Conservation (phyloP, 2,329 filamentous ascomycete genomes). For the Ascochyta clinopodiicola region DNA sequence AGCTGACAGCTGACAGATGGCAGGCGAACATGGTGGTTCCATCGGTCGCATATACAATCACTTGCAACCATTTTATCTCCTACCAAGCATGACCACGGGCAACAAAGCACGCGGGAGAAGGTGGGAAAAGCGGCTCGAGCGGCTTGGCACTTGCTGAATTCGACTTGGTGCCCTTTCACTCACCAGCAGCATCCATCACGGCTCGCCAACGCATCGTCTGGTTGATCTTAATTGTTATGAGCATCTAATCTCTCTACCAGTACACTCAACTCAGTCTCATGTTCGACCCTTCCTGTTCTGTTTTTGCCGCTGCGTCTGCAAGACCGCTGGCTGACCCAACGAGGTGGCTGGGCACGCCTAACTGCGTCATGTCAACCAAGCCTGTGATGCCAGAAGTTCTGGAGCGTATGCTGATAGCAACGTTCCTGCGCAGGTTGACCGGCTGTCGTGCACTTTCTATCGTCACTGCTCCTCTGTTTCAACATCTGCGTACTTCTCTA, state of each 20-base stretch:
- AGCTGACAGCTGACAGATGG: not conserved
- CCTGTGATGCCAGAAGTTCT: not conserved
- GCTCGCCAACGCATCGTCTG: conserved; percentile 7
- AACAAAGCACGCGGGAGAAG: not conserved
- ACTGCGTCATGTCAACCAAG: conserved; percentile 1
- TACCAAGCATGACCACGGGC: not conserved
- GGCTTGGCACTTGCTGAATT: conserved; percentile 14
- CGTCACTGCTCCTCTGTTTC: not conserved
- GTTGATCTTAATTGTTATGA: not conserved
- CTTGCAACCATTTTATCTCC: not conserved
- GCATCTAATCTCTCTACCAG: not conserved
- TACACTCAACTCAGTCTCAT: not conserved
- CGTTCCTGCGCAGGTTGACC: not conserved
- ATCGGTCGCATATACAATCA: not conserved
- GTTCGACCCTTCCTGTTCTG: not conserved
- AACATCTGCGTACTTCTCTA: not conserved
- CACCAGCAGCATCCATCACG: conserved; percentile 9
- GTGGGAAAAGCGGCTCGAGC: conserved; percentile 9
- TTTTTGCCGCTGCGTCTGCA: not conserved
- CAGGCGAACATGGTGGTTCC: not conserved
- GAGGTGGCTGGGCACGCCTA: conserved; percentile 1
- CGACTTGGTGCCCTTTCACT: conserved; percentile 11
- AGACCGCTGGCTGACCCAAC: not conserved
- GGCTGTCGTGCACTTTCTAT: not conserved
- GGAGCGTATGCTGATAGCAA: not conserved